These are phyloP conservation scores for Crithidia fasciculata DNA, from an alignment of 208 protist genomes.

Conservation along the genomic window DNA sequence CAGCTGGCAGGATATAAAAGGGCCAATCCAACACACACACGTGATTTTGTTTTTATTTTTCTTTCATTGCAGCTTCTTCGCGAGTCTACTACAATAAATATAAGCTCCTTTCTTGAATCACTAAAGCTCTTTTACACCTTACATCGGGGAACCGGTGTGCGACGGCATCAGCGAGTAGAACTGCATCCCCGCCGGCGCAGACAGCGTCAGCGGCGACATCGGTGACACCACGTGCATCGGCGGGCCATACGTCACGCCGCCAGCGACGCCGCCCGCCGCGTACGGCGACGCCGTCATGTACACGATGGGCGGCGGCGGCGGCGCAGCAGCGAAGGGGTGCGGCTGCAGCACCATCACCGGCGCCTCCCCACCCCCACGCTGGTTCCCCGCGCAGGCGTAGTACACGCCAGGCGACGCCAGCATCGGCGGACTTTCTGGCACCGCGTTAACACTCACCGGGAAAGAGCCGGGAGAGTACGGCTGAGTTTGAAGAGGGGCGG, in stretches of 20 bases:
- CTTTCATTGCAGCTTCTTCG: not conserved
- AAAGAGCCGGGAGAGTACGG: not conserved
- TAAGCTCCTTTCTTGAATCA: too few species aligned
- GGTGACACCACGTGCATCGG: not conserved
- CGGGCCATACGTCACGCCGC: too few species aligned
- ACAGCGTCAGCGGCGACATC: conserved; percentile 8
- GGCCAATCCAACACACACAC: too few species aligned
- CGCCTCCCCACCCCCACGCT: not conserved
- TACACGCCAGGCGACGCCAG: not conserved
- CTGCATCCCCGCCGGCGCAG: not conserved
- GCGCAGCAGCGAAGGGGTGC: not conserved
- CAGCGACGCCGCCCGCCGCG: not conserved
- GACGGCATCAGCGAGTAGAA: not conserved
- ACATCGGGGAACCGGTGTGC: not conserved
- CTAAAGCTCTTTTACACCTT: not conserved
- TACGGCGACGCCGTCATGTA: conserved; percentile 8
- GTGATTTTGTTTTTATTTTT: conserved; percentile 1
- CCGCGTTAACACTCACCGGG: too few species aligned
- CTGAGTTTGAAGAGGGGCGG: too few species aligned
- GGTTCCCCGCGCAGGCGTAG: conserved; percentile 2
- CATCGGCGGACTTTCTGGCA: not conserved
- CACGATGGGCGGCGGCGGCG: not conserved
- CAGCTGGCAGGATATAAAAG: too few species aligned
- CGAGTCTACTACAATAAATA: too few species aligned
- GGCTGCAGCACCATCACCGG: conserved; percentile 2